Evolutionary conservation across 192 early-diverging fungal genomes (phyloP).

Genomic region (Gonapodya prolifera): DNA sequence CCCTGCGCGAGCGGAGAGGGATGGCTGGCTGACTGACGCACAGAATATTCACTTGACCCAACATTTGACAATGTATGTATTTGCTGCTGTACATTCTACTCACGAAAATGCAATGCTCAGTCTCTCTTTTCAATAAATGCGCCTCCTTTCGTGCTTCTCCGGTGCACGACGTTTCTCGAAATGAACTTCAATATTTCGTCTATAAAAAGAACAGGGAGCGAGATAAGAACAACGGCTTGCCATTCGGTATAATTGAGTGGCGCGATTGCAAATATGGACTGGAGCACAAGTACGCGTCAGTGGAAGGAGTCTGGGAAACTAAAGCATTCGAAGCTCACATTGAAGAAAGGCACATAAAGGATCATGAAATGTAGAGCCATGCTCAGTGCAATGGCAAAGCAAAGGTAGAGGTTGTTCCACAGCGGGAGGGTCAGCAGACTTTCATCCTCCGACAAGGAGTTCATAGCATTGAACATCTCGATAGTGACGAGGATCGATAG

Average conservation of each 20-base stretch:
- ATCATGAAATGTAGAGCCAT: slow-evolving; percentile 94
- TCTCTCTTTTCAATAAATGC: too few relatives aligned
- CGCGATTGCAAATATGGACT: slow-evolving; percentile 73
- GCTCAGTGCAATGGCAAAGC: slow-evolving; percentile 67
- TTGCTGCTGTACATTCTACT: too few relatives aligned
- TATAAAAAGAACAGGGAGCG: slow-evolving; percentile 77
- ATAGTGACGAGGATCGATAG: slow-evolving; percentile 91
- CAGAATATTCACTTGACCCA: too few relatives aligned
- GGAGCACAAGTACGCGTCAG: background rate
- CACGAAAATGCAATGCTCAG: too few relatives aligned
- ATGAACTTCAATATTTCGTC: slow-evolving; percentile 86
- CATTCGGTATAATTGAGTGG: slow-evolving; percentile 81
- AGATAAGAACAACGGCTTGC: slow-evolving; percentile 79
- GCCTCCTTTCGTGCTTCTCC: background rate
- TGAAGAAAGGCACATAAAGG: slow-evolving; percentile 95
- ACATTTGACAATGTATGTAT: too few relatives aligned
- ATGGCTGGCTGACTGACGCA: too few relatives aligned
- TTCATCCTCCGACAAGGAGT: slow-evolving; percentile 91
- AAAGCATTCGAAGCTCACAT: slow-evolving; percentile 17
- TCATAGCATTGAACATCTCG: slow-evolving; percentile 99
- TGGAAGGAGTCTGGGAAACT: slow-evolving; percentile 11
- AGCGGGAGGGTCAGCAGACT: slow-evolving; percentile 81
- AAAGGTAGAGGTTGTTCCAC: slow-evolving; percentile 81
- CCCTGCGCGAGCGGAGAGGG: too few relatives aligned
- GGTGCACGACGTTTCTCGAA: slow-evolving; percentile 27